Evolutionary conservation across 129 eudicot species (phyloP), one percentile per base, ranked within the genome.

Genomic region (Deinandra increscens): DNA sequence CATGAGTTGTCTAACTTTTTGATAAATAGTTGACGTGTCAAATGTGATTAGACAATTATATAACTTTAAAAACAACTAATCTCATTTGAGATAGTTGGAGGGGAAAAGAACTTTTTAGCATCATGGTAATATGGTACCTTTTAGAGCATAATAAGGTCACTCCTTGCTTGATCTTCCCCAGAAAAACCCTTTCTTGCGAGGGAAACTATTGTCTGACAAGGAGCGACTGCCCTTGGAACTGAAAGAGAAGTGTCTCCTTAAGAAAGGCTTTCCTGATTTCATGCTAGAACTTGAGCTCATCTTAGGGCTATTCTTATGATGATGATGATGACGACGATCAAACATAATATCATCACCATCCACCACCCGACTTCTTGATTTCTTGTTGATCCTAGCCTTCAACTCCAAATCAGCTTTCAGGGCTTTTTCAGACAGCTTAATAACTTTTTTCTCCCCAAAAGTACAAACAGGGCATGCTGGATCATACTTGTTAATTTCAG

Each of bases 391-490:
- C 66, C 73, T 84, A 74, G 82, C 81, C 80, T 83, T 92, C 64
- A 81, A 70, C 54, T 86, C 91, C 80, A 76, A 33, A 51, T 89
- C 92, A 45, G 92, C 92, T 86, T 64, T 87, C 55, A 83, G 62
- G 7, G 87, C 95, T 45, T 93, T 89, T 66, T 82, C 95, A 20
- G 91, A 82, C 85, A 94, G 46, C 74, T 85, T 89, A 56, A 76
- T 14, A 18, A 77, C 77, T 76, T 83, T 85, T 69, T 94, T 94
- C 75, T 83, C 99, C 66, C 99, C 99, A 66, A 80, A 79, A 36
- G 99, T 90, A 83, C 99, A 94, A 61, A 94, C 88, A 4, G 99
- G 99, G 64, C 99, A 94, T 10, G 86, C 75, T 1, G 99, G 99
- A 70, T 94, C 99, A 68, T 85, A 87, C 84, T 94, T 94, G 81